Evolutionary conservation across 108 stramenopile genomes (phyloP).

Genomic region (Mediolabrus comicus): DNA sequence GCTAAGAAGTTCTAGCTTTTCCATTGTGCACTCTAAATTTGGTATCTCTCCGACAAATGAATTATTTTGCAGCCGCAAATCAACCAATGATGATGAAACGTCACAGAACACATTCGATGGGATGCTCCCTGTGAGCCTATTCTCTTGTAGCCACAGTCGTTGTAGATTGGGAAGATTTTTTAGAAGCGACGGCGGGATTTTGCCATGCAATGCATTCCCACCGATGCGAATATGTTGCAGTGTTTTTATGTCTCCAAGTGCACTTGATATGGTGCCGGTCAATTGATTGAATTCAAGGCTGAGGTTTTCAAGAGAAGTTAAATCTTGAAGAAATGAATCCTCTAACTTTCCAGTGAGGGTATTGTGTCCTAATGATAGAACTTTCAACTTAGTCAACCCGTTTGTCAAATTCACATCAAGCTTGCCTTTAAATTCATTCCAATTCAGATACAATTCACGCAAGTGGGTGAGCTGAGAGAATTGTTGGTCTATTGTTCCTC

Average conservation of each 20-base stretch:
- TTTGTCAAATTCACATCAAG: not conserved
- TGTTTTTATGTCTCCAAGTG: slow-evolving; percentile 20
- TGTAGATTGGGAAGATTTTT: slow-evolving; percentile 29
- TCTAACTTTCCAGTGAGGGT: slow-evolving; percentile 7
- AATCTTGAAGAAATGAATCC: slow-evolving; percentile 21
- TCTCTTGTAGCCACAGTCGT: slow-evolving; percentile 62
- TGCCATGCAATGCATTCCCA: slow-evolving; percentile 48
- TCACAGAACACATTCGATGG: slow-evolving; percentile 26
- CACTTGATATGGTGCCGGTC: slow-evolving; percentile 44
- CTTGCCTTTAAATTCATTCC: slow-evolving; percentile 1
- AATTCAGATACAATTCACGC: slow-evolving; percentile 11
- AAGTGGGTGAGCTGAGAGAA: slow-evolving; percentile 1
- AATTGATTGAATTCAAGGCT: slow-evolving; percentile 44
- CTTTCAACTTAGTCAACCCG: slow-evolving; percentile 12
- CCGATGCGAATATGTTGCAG: slow-evolving; percentile 51
- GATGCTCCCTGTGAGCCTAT: slow-evolving; percentile 55
- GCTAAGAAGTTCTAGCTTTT: slow-evolving; percentile 12
- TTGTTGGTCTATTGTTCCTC: not conserved
- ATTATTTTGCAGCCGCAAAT: slow-evolving; percentile 22
- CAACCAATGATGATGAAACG: slow-evolving; percentile 4
- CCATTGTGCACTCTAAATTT: slow-evolving; percentile 12
- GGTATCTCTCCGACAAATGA: slow-evolving; percentile 14
- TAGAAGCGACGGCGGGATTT: slow-evolving; percentile 32
- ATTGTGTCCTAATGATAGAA: slow-evolving; percentile 17
- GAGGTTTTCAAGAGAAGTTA: slow-evolving; percentile 25